Percentiles rank a stretch among this genome's conserved stretches.
phyloP scores from a whole-genome alignment of 495 filamentous ascomycete species.

The Penicillium herquei region DNA sequence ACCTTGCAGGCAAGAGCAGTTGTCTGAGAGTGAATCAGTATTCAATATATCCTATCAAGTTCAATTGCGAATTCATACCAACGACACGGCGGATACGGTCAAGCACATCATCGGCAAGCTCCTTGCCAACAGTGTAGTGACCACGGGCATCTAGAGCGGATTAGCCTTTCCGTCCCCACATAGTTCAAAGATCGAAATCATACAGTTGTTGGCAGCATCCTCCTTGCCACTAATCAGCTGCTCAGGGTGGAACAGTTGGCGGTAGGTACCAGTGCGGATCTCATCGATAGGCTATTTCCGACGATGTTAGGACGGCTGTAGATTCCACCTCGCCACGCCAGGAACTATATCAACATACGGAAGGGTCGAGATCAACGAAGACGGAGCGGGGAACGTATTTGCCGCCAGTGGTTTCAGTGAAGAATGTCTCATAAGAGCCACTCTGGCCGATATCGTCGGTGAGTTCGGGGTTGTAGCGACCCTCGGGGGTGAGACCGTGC shows the following conservation, averaged over 20 bases:
- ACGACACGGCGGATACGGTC: constrained; percentile 81
- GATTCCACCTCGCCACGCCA: background rate
- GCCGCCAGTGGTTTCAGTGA: constrained; percentile 79
- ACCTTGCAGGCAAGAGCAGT: constrained; percentile 86
- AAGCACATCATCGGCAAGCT: constrained; percentile 78
- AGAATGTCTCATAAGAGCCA: constrained; percentile 86
- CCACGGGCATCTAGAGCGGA: constrained; percentile 71
- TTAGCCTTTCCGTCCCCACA: constrained; percentile 23
- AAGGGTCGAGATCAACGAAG: constrained; percentile 41
- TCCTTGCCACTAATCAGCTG: constrained; percentile 87
- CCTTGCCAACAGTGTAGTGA: constrained; percentile 92
- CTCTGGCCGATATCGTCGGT: constrained; percentile 58
- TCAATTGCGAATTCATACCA: constrained; percentile 48
- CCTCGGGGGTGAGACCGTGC: constrained; percentile 81
- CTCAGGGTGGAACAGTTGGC: constrained; percentile 88
- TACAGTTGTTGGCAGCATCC: constrained; percentile 90
- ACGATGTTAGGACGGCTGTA: constrained; percentile 4
- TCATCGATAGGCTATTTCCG: constrained; percentile 72
- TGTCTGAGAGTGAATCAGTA: constrained; percentile 57
- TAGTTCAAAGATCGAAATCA: background rate
- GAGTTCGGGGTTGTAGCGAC: constrained; percentile 60
- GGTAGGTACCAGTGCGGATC: constrained; percentile 79
- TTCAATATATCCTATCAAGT: background rate
- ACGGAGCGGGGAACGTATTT: constrained; percentile 91
- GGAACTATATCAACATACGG: constrained; percentile 44